Conservation (phyloP, 352 stramenopile genomes). For the Phytopythium oedochilum region DNA sequence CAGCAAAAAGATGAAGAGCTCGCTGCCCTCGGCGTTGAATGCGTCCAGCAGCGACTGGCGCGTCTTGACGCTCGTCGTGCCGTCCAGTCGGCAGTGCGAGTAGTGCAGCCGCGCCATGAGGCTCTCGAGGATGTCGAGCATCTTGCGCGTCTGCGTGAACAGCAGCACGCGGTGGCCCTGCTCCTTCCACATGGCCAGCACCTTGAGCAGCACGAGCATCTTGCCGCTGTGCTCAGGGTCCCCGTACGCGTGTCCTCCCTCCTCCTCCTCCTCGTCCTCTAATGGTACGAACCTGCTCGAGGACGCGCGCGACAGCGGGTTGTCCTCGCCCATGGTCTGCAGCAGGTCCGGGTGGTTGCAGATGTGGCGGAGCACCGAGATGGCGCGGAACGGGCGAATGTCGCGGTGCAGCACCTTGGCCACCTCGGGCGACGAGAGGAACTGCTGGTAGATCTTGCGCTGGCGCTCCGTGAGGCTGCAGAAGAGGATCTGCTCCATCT, state of each 20-base stretch:
- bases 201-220: conserved; percentile 94
- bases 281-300: conserved; percentile 9
- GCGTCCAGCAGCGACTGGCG: conserved; percentile 93
- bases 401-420: conserved; percentile 82
- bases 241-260: conserved; percentile 24
- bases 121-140: conserved; percentile 97
- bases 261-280: conserved; percentile 22
- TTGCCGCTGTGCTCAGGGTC: conserved; percentile 91
- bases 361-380: conserved; percentile 96
- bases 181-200: conserved; percentile 93
- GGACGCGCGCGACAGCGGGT: conserved; percentile 7
- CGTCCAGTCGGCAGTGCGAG: conserved; percentile 95
- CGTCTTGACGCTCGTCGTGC: conserved; percentile 92
- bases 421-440: conserved; percentile 91
- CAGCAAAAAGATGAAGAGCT: conserved; percentile 76
- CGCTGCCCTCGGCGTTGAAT: conserved; percentile 91
- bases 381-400: conserved; percentile 87
- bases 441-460: conserved; percentile 88
- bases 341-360: conserved; percentile 98
- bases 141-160: conserved; percentile 96
- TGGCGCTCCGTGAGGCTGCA: conserved; percentile 91
- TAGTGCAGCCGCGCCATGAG: conserved; percentile 86
- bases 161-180: conserved; percentile 96
- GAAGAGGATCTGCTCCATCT: conserved; percentile 99
- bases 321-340: conserved; percentile 48